These are phyloP conservation scores for Lentinula detonsa DNA, from an alignment of 768 basidiomycete genomes.

Conservation along the genomic window DNA sequence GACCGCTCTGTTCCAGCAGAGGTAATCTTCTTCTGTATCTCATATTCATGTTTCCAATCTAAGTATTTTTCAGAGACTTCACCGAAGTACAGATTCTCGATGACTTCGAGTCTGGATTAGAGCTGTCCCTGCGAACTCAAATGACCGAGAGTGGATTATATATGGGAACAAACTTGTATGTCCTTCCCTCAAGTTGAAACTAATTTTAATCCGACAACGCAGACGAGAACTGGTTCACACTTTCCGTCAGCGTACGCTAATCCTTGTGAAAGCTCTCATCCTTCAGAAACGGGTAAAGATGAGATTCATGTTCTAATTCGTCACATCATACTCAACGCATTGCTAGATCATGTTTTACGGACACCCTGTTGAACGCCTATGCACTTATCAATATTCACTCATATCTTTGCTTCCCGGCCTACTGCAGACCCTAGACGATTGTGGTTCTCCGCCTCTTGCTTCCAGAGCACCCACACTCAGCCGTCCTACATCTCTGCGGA, in stretches of 20 bases:
- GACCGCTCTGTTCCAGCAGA: constrained; percentile 82
- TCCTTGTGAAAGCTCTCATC: constrained; percentile 93
- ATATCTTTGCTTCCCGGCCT: constrained; percentile 89
- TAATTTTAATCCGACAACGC: not conserved
- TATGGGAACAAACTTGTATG: constrained; percentile 62
- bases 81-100: constrained; percentile 82
- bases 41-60: not conserved
- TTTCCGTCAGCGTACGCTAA: constrained; percentile 86
- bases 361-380: constrained; percentile 91
- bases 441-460: constrained; percentile 81
- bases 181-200: not conserved
- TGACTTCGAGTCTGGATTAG: constrained; percentile 77
- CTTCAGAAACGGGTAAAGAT: constrained; percentile 79
- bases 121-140: constrained; percentile 67
- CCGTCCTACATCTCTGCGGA: constrained; percentile 73
- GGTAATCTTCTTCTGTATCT: constrained; percentile 26
- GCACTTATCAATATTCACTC: constrained; percentile 97
- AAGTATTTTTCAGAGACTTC: constrained; percentile 59
- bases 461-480: constrained; percentile 49
- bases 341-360: constrained; percentile 92
- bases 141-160: constrained; percentile 91
- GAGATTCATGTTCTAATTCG: not conserved
- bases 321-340: not conserved
- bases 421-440: constrained; percentile 85
- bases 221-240: constrained; percentile 91